Evolutionary conservation across 2,329 filamentous ascomycete genomes (phyloP), one percentile per base, ranked within the genome.

Genomic region (Pyricularia pennisetigena): DNA sequence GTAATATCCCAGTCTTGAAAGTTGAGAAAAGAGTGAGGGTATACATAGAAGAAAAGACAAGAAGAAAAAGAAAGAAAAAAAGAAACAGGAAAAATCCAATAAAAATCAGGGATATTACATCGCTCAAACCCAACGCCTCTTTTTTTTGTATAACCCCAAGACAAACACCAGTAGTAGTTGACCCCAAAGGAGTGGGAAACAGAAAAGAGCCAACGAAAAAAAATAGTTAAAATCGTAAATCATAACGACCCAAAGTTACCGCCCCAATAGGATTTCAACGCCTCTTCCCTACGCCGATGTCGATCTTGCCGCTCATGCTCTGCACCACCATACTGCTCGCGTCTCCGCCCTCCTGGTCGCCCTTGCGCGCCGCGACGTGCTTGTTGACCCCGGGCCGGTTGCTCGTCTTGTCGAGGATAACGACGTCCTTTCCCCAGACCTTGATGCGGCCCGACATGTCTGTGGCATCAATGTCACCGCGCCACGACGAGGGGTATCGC

Each of bases 401-500:
- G 1, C 72, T 70, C 3, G 73, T 70, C n/a, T 69, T 69, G 66
- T 73, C 76, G 16, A 79, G 74, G 3, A 83, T 71, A 67, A 75
- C 70, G 14, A 86, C 77, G 20, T 77, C 83, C 59, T 80, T 76
- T 16, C 85, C 85, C 24, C 67, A 70, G 8, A 81, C 74, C 1
- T 69, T 67, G 32, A 85, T 74, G 10, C 68, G 70, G 2, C 83
- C 83, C 28, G 79, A 79, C 20, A 81, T 74, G 23, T 79, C 78
- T 69, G 77, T 68, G 14, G 81, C 78, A 10, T 70, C 70, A 41
- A 86, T 74, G 24, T 71, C 70, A 16, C 85, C 85, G 70, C 82
- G 80, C 85, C 85, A 87, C 2, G 79, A 75, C 26, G 72, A 72
- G 0, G 85, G 84, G 71, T 85, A 86, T 20, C 66, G 70, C 26